Evolutionary conservation across 352 stramenopile species (phyloP), one percentile per base, ranked within the genome.

Genomic region (Halophytophthora batemanensis): DNA sequence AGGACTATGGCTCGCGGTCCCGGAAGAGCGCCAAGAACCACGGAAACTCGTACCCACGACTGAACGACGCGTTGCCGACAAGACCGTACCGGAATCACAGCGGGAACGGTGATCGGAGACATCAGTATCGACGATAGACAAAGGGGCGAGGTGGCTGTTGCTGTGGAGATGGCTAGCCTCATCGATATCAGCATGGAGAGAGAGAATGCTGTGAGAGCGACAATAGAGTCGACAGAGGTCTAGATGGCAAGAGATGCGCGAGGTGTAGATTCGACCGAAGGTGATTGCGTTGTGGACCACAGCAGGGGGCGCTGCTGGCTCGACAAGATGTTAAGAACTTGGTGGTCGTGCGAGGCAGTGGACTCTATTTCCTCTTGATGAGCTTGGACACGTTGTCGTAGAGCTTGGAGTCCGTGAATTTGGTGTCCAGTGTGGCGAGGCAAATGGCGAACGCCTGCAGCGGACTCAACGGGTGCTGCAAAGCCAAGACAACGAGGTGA

Each of bases 401-500:
- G 8, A 78, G 38, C 44, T 78, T 76, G 52, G 45, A 43, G 51
- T 86, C 72, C 2, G 67, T 74, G 52, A 83, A 61, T 53, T 95
- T 93, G 43, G 66, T 83, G 66, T 96, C 83, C 50, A 97, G 87
- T 19, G 83, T 74, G 25, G 81, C 82, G 29, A 97, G 75, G 50
- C 80, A 95, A 41, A 97, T 93, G 19, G 77, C 89, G 45, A 97
- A 97, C 2, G 82, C 90, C 58, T 95, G 85, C 11, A 96, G 57
- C 40, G 87, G 65, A 43, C 71, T 92, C 14, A 97, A 63, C 25
- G 86, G 88, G 44, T 89, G 81, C 57, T 86, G 59, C 33, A 75
- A 64, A 50, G 17, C 34, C 8, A 18, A 39, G 37, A 48, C 13
- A 5, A 48, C 11, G 23, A 42, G 38, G 34, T 49, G 19, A 23